phyloP scores from a whole-genome alignment of 768 basidiomycete genomes.

The Lentinus tigrinus region DNA sequence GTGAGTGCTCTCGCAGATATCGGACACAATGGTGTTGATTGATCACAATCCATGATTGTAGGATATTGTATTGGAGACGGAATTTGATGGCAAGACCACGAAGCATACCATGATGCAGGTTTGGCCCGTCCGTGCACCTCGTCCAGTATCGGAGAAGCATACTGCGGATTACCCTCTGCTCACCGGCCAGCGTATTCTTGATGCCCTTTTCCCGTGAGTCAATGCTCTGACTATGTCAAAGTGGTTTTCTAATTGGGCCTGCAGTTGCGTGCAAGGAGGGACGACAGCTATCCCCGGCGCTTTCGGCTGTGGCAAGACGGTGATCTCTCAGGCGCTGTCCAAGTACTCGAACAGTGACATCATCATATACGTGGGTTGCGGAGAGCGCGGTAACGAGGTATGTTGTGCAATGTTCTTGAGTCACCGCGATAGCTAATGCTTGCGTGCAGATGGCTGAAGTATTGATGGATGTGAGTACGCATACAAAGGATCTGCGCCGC shows the following conservation, averaged over 20 bases:
- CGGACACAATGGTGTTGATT: not conserved
- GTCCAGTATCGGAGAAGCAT: constrained; percentile 93
- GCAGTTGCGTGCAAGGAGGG: constrained; percentile 91
- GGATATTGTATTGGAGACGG: constrained; percentile 96
- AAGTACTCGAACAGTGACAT: constrained; percentile 99
- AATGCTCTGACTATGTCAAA: not conserved
- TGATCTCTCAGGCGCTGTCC: constrained; percentile 96
- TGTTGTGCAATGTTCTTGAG: constrained; percentile 14
- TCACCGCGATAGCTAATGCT: constrained; percentile 5
- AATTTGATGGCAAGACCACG: constrained; percentile 93
- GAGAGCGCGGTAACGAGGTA: constrained; percentile 97
- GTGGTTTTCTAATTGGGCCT: constrained; percentile 1
- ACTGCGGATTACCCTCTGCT: constrained; percentile 89
- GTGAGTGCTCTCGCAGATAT: constrained; percentile 53
- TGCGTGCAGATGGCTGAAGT: constrained; percentile 85
- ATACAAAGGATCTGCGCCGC: not conserved
- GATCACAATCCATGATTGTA: constrained; percentile 26
- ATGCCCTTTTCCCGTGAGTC: constrained; percentile 91
- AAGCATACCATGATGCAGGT: constrained; percentile 97
- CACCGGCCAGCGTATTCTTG: constrained; percentile 96
- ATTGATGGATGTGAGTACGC: constrained; percentile 79
- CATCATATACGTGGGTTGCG: constrained; percentile 98
- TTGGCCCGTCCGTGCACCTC: constrained; percentile 98
- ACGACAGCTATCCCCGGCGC: constrained; percentile 98
- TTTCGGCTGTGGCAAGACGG: constrained; percentile 98